Evolutionary conservation across 78 protist species (phyloP).

Genomic region (Capsaspora owczarzaki): DNA sequence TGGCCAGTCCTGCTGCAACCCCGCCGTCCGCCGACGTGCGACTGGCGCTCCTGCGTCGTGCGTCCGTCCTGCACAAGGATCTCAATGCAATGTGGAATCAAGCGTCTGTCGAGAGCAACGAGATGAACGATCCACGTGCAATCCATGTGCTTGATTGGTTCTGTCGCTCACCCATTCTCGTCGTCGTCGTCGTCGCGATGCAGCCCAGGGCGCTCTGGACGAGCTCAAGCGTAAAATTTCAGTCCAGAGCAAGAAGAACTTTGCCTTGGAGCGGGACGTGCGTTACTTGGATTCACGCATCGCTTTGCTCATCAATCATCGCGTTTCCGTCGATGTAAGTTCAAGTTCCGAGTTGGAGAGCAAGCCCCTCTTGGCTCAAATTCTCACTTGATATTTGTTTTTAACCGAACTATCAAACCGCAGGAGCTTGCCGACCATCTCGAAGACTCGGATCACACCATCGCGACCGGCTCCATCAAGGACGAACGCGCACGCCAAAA

Average conservation of each 20-base stretch:
- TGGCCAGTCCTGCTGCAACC: too few species aligned
- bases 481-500: neutral
- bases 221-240: conserved; percentile 1
- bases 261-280: neutral
- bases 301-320: conserved; percentile 1
- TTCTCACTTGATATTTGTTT: neutral
- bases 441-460: neutral
- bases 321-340: neutral
- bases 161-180: too few species aligned
- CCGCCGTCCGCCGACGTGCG: too few species aligned
- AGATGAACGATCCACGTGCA: too few species aligned
- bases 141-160: too few species aligned
- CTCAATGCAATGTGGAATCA: too few species aligned
- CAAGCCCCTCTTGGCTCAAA: neutral
- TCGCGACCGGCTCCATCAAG: neutral
- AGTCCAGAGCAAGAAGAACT: neutral
- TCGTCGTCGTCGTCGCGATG: too few species aligned
- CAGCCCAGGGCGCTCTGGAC: too few species aligned
- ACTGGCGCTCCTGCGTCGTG: too few species aligned
- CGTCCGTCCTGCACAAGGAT: too few species aligned
- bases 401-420: neutral
- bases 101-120: too few species aligned
- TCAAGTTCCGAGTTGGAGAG: neutral
- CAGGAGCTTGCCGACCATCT: neutral
- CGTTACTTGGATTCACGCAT: neutral